These are phyloP conservation scores for Pichia cabralensis DNA, from an alignment of 805 yeast genomes.

Conservation along the genomic window DNA sequence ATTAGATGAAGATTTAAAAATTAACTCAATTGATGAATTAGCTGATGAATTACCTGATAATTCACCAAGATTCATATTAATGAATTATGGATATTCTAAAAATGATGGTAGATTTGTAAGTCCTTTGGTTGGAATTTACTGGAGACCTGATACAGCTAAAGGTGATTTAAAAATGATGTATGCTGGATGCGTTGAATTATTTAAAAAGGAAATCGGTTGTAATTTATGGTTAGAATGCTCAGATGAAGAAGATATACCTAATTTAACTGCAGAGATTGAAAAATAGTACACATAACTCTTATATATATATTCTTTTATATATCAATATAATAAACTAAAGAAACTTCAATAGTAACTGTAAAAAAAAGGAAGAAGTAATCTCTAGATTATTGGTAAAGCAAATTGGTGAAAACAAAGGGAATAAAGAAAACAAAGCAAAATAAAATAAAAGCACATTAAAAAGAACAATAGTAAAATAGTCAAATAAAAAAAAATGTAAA, in stretches of 20 bases:
- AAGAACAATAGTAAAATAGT: too few species aligned
- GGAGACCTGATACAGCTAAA: conserved; percentile 80
- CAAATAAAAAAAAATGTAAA: too few species aligned
- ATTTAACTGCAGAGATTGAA: conserved; percentile 32
- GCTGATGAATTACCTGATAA: conserved; percentile 75
- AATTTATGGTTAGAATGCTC: conserved; percentile 47
- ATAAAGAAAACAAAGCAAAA: too few species aligned
- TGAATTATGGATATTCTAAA: conserved; percentile 63
- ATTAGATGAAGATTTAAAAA: conserved; percentile 33
- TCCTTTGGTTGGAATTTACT: conserved; percentile 76
- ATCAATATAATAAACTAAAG: neutral
- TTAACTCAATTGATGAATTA: conserved; percentile 48
- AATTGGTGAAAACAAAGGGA: too few species aligned
- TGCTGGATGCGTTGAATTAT: conserved; percentile 80
- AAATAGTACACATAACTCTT: conserved; percentile 3
- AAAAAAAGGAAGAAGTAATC: too few species aligned
- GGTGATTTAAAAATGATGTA: conserved; percentile 79
- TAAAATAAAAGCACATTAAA: too few species aligned
- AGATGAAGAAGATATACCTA: conserved; percentile 65
- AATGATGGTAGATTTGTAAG: conserved; percentile 61
- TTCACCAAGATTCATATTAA: conserved; percentile 62
- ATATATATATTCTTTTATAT: too few species aligned
- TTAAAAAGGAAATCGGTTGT: conserved; percentile 76
- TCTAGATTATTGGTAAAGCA: too few species aligned
- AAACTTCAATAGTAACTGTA: too few species aligned